Evolutionary conservation across 78 protist genomes (phyloP).

Genomic region (Parvularia atlantis): DNA sequence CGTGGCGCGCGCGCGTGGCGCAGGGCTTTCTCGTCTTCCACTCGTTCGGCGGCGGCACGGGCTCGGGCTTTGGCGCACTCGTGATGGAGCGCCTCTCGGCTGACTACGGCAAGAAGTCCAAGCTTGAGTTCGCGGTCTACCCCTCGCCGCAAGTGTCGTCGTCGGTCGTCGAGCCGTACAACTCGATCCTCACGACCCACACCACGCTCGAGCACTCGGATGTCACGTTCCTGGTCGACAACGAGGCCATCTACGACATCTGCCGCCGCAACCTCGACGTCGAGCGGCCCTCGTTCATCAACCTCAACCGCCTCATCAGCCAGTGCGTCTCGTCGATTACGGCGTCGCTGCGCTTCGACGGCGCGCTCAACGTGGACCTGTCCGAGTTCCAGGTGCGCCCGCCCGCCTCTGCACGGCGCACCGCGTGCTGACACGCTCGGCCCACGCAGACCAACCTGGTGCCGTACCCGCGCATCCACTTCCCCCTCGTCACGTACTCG

Average conservation of each 20-base stretch:
- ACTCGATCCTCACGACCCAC: conserved; percentile 93
- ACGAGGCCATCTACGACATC: conserved; percentile 95
- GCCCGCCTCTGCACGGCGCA: too few relatives aligned
- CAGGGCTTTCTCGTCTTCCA: conserved; percentile 92
- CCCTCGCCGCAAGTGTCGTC: conserved; percentile 94
- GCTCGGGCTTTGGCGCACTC: conserved; percentile 96
- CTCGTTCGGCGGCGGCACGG: conserved; percentile 97
- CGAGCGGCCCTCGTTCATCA: conserved; percentile 94
- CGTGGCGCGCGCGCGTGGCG: too few relatives aligned
- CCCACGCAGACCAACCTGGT: conserved; percentile 98
- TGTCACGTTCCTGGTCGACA: conserved; percentile 74
- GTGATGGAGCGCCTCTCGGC: conserved; percentile 90
- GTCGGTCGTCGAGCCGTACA: conserved; percentile 99
- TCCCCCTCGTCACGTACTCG: conserved; percentile 84
- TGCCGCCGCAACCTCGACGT: conserved; percentile 91
- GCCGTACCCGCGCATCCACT: conserved; percentile 97
- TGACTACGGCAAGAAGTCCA: conserved; percentile 97
- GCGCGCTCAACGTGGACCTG: conserved; percentile 96
- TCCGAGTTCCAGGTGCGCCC: conserved; percentile 98
- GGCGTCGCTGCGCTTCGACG: conserved; percentile 96
- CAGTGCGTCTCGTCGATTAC: conserved; percentile 94
- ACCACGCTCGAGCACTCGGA: conserved; percentile 95
- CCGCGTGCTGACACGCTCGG: too few relatives aligned
- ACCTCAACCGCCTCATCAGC: conserved; percentile 95
- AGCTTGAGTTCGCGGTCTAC: conserved; percentile 88